Base-by-base conservation (phyloP, 371 early-diverging fungal species). In the Zancudomyces culisetae region DNA sequence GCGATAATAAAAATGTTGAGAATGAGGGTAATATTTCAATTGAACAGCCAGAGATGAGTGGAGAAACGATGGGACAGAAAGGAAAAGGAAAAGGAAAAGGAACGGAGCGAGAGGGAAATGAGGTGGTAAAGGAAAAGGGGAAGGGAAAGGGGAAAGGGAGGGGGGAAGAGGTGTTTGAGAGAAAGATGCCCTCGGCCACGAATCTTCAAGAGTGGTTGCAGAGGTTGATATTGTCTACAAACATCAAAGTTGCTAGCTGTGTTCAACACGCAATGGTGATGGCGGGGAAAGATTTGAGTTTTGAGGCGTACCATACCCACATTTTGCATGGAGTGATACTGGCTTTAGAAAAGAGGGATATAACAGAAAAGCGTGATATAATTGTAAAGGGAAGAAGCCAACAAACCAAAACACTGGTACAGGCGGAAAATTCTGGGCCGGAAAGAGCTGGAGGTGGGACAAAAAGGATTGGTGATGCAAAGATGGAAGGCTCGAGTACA, bases 251-350 rank as follows among this genome's bases (percentile, higher is more conserved):
- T 23, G 59, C 68, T 35, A 45, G 55, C 41, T 57, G 55, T n/a
- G 55, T 59, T 53, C 68, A 67, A 56, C 54, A 55, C 1, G 68
- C 68, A n/a, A 45, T 56, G 1, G 63, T 67, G 6, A 42, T 29
- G 28, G 55, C 65, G n/a, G 68, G 68, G 1, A 42, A 43, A 43
- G 51, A 41, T 39, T 58, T 67, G 54, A 24, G 26, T n/a, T 67
- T 67, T 35, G 67, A 60, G 0, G 28, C 22, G 24, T 67, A 40
- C 56, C 68, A 67, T 54, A 67, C 68, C 10, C 56, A 62, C 18
- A 62, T 67, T 1, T 58, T 67, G 4, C 68, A 67, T 23, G 64
- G 64, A 47, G 60, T 68, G 3, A 43, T 67, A 10, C 57, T 67
- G 18, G 55, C 60, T 18, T 62, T 67, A 24, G 63, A 56, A 52